Base-by-base conservation (phyloP, 1,139 yeast genomes). In the Geotrichum restrictum region DNA sequence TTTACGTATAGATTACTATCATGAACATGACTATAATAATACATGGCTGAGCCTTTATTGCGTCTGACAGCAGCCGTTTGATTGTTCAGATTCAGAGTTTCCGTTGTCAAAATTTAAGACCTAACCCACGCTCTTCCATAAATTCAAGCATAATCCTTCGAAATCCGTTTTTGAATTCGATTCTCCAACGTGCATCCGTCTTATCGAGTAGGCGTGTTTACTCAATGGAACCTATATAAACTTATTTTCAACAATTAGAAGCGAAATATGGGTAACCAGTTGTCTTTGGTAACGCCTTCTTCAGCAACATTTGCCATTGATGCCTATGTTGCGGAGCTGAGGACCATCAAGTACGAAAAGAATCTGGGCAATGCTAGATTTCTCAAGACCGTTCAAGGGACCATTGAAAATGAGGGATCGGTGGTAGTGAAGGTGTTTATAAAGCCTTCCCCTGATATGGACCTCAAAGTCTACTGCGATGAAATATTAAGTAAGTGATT, bases 221-320 rank as follows among this genome's bases (percentile, higher is more conserved):
- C 22, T 39, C 58, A 37, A 51, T 49, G 38, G 82, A 84, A 29
- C 94, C 86, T 63, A 93, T 85, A 3, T 76, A 75, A 54, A 71
- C 77, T 14, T 85, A 85, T 62, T 75, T 94, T 62, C 85, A 80
- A 43, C 81, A 68, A 94, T 85, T 6, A 76, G 94, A 63, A 29
- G 13, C 34, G 44, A 32, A 49, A 40, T 51, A 89, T 91, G 97
- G 97, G 97, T 16, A 88, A 88, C 19, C 85, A 86, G 66, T 73
- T 91, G 59, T 89, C 97, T 3, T 74, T 87, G 46, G 71, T 88
- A 64, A 88, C 96, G 29, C 96, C 96, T 5, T 82, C 93, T 13
- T 89, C 97, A 2, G 91, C 95, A 3, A 87, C 97, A 1, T 88
- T 93, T 62, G 96, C 95, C 11, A 77, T 89, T 3, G 89, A 94